These are phyloP conservation scores for Dictyostelium capitatum DNA, from an alignment of 78 protist species.

Conservation along the genomic window DNA sequence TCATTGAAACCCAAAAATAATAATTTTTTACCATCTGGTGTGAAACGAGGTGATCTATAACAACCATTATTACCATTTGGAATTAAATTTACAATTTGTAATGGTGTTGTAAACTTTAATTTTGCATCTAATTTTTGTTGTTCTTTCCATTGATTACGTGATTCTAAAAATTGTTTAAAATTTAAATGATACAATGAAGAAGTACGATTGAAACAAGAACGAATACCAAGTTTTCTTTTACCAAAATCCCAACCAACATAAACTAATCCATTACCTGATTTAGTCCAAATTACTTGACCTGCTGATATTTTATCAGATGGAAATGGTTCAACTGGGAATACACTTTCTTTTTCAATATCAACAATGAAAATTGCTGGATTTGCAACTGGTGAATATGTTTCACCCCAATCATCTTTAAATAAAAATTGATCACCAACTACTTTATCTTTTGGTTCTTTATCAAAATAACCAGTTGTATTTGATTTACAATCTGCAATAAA, in stretches of 20 bases:
- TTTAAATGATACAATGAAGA: constrained; percentile 12
- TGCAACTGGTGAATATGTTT: constrained; percentile 42
- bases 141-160: constrained; percentile 8
- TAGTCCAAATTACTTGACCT: constrained; percentile 77
- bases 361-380: constrained; percentile 54
- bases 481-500: constrained; percentile 56
- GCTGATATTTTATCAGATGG: constrained; percentile 47
- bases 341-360: constrained; percentile 45
- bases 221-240: constrained; percentile 67
- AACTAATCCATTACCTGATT: constrained; percentile 46
- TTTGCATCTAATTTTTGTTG: background rate
- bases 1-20: constrained; percentile 51
- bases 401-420: constrained; percentile 71
- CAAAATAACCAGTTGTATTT: constrained; percentile 41
- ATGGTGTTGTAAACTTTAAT: constrained; percentile 11
- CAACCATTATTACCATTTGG: constrained; percentile 43
- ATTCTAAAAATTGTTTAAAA: background rate
- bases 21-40: constrained; percentile 47
- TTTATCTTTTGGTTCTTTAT: constrained; percentile 71
- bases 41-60: constrained; percentile 67
- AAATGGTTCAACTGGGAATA: constrained; percentile 42
- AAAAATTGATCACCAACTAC: constrained; percentile 43
- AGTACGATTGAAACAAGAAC: constrained; percentile 66
- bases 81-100: background rate
- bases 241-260: constrained; percentile 62